Base-by-base conservation (phyloP, 176 grass and related monocot species). In the Bromus sterilis region DNA sequence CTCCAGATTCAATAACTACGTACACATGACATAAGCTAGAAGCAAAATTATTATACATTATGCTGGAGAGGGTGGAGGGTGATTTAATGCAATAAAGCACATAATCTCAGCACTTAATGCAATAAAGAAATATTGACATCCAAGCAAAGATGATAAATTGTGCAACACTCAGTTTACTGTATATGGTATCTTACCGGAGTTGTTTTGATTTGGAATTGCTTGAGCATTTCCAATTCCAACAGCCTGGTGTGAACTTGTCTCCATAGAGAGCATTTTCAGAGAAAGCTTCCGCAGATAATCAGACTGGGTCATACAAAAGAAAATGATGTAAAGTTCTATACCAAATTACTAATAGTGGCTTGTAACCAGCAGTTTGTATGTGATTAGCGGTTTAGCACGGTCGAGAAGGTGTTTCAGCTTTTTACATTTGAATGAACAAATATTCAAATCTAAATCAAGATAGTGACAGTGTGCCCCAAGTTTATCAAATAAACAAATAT, bases 221-320 rank as follows among this genome's bases (percentile, higher is more conserved):
- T 87, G 72, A 64, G 83, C 13, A 68, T 82, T 89, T 46, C 81
- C 55, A 78, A 80, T 89, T 46, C 81, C 55, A 78, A 80, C 58
- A 78, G 75, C 23, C 66, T 80, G 86, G 39, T 94, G 85, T 25
- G 89, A 40, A 79, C 92, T 94, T 71, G 89, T 85, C 67, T 97
- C 94, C 91, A 94, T 88, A 9, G 89, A 97, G 23, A 94, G 81
- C 85, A 94, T 89, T 83, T 94, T 93, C 25, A 91, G 48, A 89
- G 94, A 97, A 86, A 94, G 90, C 84, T 60, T 91, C 67, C 86
- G 88, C 70, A 94, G 58, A 89, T 97, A 97, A 94, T 94, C 94
- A 82, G 85, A 56, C 94, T 94, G 81, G 41, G 48, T 79, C 18
- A 88, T 46, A 24, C 25, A 83, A 85, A 73, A 84, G 2, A 67